Base-by-base conservation (phyloP, 768 basidiomycete species). In the Leccinum subgranulosum region DNA sequence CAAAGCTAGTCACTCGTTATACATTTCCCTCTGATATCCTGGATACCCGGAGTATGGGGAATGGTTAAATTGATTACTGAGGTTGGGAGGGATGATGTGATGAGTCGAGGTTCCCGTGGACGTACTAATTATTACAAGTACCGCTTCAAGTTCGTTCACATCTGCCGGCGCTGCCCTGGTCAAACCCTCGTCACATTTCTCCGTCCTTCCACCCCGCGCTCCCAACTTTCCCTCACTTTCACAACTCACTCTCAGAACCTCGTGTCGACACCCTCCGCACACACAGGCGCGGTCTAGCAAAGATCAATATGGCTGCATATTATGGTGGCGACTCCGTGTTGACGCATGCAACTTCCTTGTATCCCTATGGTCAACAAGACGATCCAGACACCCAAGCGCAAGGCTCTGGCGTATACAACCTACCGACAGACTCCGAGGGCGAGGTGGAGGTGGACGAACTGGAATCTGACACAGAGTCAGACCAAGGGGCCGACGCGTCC, bases 381-480 rank as follows among this genome's bases (percentile, higher is more conserved):
- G 69, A 71, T 46, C 61, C 57, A 60, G 61, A 66, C 36, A 61
- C n/a, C 29, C 66, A 63, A 29, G 60, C 60, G 27, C 65, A 64
- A 45, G 58, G 61, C 55, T 63, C 71, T n/a, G 61, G 58, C 48
- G 53, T 74, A 57, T 72, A 72, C 28, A 71, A 73, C 55, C 56
- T 72, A 31, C 71, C 71, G 25, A 72, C 71, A 17, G 71, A 72
- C 64, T 74, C 71, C 53, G 71, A 72, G 41, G 66, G 60, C 55
- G 71, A 72, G 51, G 72, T 58, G 39, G 71, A 72, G 50, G 69
- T 72, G 49, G 71, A 72, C 59, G 73, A 72, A 52, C 67, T 72
- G 27, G 71, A 74, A 48, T 72, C 71, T 23, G 71, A 72, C 62
- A 65, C 71, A 10, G 72, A 57, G 9, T 70, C 71, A 8, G 71